These are phyloP conservation scores for Pachyrhizus erosus DNA, from an alignment of 306 rosid species.

Conservation along the genomic window DNA sequence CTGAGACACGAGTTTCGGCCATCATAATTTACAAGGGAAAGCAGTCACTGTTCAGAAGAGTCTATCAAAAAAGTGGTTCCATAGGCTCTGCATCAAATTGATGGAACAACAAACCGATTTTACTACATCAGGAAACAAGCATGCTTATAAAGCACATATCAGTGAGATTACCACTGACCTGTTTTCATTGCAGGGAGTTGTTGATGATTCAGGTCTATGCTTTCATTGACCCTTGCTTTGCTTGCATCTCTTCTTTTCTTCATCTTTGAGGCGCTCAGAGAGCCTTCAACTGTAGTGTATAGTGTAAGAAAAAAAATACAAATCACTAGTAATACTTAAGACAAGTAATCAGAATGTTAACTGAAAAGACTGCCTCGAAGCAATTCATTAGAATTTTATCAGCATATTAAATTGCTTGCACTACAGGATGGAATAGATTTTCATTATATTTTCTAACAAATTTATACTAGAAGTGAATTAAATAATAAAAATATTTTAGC, in stretches of 20 bases:
- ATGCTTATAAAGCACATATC: constrained; percentile 4
- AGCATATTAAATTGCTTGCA: not conserved
- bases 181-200: constrained; percentile 45
- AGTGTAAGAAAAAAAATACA: not conserved
- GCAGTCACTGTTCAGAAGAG: constrained; percentile 3
- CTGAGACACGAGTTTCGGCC: constrained; percentile 26
- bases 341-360: constrained; percentile 6
- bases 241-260: constrained; percentile 53
- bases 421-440: not conserved
- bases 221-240: constrained; percentile 45
- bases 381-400: constrained; percentile 18
- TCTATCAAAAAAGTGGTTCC: constrained; percentile 50
- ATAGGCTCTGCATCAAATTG: constrained; percentile 51
- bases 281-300: constrained; percentile 79
- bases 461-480: no score
- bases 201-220: constrained; percentile 37
- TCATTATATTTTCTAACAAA: not conserved
- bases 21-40: not conserved
- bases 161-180: constrained; percentile 53
- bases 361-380: constrained; percentile 1
- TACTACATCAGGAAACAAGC: constrained; percentile 25
- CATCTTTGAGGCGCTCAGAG: constrained; percentile 72
- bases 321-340: not conserved
- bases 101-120: constrained; percentile 31
- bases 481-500: no score